Evolutionary conservation across 2,329 filamentous ascomycete genomes (phyloP).

Genomic region (Diaporthe velutina): DNA sequence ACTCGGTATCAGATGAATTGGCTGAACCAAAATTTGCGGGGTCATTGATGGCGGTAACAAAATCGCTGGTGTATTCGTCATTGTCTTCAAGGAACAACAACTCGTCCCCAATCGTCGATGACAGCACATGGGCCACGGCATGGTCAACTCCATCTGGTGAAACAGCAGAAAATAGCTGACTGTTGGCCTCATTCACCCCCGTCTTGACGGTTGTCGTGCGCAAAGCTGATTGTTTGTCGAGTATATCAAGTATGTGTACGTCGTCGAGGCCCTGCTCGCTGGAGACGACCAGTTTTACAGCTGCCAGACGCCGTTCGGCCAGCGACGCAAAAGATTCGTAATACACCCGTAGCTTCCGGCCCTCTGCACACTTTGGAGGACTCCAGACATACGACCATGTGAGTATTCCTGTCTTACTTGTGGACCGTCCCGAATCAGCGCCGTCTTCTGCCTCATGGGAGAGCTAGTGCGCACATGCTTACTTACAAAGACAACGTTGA

Average conservation of each 20-base stretch:
- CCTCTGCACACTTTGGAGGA: constrained; percentile 25
- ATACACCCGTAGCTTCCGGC: constrained; percentile 6
- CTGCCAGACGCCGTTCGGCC: constrained; percentile 29
- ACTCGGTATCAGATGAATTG: background rate
- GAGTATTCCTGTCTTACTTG: constrained; percentile 35
- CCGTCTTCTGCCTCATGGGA: background rate
- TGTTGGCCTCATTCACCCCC: background rate
- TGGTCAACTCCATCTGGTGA: constrained; percentile 31
- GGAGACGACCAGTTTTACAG: constrained; percentile 34
- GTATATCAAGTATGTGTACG: constrained; percentile 29
- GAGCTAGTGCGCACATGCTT: background rate
- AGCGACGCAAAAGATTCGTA: constrained; percentile 36
- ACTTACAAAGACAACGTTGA: constrained; percentile 37
- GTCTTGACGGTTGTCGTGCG: constrained; percentile 31
- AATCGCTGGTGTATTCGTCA: constrained; percentile 30
- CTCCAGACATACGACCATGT: constrained; percentile 39
- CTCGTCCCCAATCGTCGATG: constrained; percentile 18
- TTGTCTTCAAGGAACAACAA: background rate
- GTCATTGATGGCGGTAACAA: constrained; percentile 2
- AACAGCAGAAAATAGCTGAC: constrained; percentile 17
- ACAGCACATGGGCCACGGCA: constrained; percentile 27
- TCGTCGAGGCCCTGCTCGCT: constrained; percentile 35
- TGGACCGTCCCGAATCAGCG: constrained; percentile 7
- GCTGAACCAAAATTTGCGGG: background rate
- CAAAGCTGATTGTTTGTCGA: constrained; percentile 34